Base-by-base conservation (phyloP, 2,329 filamentous ascomycete genomes). In the Penicillium corylophilum region DNA sequence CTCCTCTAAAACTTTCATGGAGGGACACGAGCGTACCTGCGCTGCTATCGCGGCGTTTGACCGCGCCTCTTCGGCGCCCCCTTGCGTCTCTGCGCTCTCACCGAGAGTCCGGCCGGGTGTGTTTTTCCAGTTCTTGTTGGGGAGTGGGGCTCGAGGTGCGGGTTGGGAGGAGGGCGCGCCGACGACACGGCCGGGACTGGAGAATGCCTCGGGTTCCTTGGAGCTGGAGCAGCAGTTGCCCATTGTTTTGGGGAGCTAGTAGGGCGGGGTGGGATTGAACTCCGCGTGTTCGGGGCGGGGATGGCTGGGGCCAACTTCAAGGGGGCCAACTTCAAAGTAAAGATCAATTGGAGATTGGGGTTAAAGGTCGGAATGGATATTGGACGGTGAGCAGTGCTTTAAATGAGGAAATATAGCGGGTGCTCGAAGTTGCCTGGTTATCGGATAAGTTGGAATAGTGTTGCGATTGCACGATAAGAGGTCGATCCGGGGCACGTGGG, bases 171-270 rank as follows among this genome's bases (percentile, higher is more conserved):
- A 33, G 13, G 79, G 76, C 33, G 84, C 78, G 60, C 84, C 87
- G 48, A 95, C 79, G 33, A 84, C 82, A 48, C 89, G 87, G 53
- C 90, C 90, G 44, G 88, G 86, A 48, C 83, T 82, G 46, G 83
- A 74, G 76, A 91, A 94, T 71, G 83, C 78, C 62, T 88, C 84
- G 39, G 76, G 63, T 57, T 77, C 65, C 56, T 82, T 75, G 28
- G 83, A 80, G 71, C 90, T 91, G 69, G 90, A 89, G 77, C 89
- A 96, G 74, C 90, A 81, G 71, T 90, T 93, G 53, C 92, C 92
- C 92, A 96, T 96, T 59, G 53, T 71, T 36, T 44, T 29, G 24
- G 44, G 36, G 23, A 29, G 9, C 4, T 45, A n/a, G n/a, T 29
- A 10, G 10, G 22, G 15, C 13, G 24, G 28, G 15, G 40, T 10